These are phyloP conservation scores for Penicillium daleae DNA, from an alignment of 495 filamentous ascomycete species.

Conservation along the genomic window DNA sequence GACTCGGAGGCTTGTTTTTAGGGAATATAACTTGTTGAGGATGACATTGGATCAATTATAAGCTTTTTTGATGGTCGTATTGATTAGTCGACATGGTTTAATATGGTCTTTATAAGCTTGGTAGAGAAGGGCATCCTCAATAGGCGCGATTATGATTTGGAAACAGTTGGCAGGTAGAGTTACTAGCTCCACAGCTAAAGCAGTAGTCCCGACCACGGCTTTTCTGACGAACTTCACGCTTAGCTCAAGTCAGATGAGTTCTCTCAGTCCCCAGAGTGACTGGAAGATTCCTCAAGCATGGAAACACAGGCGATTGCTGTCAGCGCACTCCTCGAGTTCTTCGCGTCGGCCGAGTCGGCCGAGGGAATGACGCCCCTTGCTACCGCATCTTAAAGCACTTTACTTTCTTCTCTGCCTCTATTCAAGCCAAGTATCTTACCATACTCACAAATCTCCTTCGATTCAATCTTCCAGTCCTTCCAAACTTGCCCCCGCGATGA, in stretches of 20 bases:
- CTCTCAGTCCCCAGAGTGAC: not conserved
- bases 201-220: too few species aligned
- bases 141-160: not conserved
- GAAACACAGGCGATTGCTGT: not conserved
- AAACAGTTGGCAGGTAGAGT: not conserved
- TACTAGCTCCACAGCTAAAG: too few species aligned
- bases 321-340: not conserved
- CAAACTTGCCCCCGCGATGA: not conserved
- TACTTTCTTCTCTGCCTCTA: not conserved
- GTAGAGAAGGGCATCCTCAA: not conserved
- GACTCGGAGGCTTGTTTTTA: slow-evolving; percentile 13
- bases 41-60: not conserved
- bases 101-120: too few species aligned
- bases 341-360: slow-evolving; percentile 4
- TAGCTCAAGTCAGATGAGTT: too few species aligned
- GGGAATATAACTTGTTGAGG: slow-evolving; percentile 5
- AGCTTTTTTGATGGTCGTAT: too few species aligned
- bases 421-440: not conserved
- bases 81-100: too few species aligned
- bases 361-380: not conserved
- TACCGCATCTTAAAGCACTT: not conserved
- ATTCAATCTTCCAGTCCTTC: not conserved
- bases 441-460: not conserved
- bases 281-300: not conserved
- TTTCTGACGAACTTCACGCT: too few species aligned